Conservation (phyloP, 306 rosid genomes). For the Malus domestica region ASM211411v1 NC_041796.1:30238501-30239000, state of each 20-base stretch:
- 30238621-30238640: too few relatives aligned
- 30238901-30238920: not conserved
- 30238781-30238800: not conserved
- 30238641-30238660: too few relatives aligned
- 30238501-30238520: too few relatives aligned
- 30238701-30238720: not conserved
- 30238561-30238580: too few relatives aligned
- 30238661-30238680: not conserved
- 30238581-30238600: too few relatives aligned
- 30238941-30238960: not conserved
- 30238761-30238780: not conserved
- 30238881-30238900: not conserved
- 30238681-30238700: constrained; percentile 8
- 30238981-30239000: not conserved
- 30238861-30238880: not conserved
- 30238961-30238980: not conserved
- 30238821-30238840: not conserved
- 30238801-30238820: not conserved
- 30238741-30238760: not conserved
- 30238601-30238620: too few relatives aligned
- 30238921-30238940: not conserved
- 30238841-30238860: not conserved
- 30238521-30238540: too few relatives aligned
- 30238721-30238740: not conserved
- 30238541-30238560: too few relatives aligned